Base-by-base conservation (phyloP, 1,284 basidiomycete species). In the Austroboletus olivaceoglutinosus region DNA sequence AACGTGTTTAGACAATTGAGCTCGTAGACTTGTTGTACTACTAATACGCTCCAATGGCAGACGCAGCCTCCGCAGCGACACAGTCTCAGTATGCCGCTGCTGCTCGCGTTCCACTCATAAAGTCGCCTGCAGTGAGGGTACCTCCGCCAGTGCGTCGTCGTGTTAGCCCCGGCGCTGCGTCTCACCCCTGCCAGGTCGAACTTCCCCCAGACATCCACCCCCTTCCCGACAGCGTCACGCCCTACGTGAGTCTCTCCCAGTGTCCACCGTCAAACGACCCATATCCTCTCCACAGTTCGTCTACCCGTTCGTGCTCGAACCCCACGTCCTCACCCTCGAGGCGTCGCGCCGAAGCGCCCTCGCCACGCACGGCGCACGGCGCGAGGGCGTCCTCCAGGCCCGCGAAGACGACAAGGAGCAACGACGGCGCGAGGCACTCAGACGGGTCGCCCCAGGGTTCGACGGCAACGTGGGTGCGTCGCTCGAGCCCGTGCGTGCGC, bases 181-280 rank as follows among this genome's bases (percentile, higher is more conserved):
- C 50, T 52, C 31, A 56, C 36, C 4, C 25, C 10, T 40, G 37
- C 29, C 61, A 94, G 92, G 82, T 95, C 18, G 78, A 86, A 57
- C 73, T 93, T 4, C 91, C 93, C 3, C 85, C 81, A 44, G 93
- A 97, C 63, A 91, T 96, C 19, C 93, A 96, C 61, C 93, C 93
- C 0, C 76, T 97, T 2, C 93, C 93, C 4, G 89, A 93, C 23
- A 89, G 89, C 47, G 86, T 97, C 11, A 86, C 83, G 4, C 82
- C 89, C 57, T 97, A 96, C 64, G 93, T 93, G 67, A 64, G 87
- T 34, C 9, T 19, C 16, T 10, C n/a, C 4, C n/a, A n/a, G n/a
- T n/a, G n/a, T 18, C 9, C 36, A 19, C 18, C n/a, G n/a, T n/a
- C n/a, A 4, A 37, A 8, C 18, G n/a, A 8, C 3, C n/a, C 16